Conservation (phyloP, 257 asterid species). For the Capsicum baccatum region DNA sequence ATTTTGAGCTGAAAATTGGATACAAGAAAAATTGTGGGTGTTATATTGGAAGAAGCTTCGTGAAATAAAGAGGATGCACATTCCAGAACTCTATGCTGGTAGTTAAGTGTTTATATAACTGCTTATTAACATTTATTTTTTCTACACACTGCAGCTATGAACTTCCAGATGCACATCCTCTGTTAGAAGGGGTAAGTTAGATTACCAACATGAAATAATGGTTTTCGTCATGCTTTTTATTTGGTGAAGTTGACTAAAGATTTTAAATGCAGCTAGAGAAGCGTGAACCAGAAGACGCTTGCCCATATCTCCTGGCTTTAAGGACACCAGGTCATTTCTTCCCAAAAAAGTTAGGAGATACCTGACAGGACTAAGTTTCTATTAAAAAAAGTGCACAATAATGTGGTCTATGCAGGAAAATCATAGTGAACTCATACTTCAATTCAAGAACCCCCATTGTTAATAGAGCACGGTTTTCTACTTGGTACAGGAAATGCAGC, state of each 20-base stretch:
- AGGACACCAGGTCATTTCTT: conserved; percentile 39
- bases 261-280: conserved; percentile 38
- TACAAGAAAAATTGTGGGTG: neutral
- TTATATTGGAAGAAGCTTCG: neutral
- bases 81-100: neutral
- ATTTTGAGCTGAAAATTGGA: conserved; percentile 2
- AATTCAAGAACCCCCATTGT: neutral
- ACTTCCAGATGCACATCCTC: conserved; percentile 39
- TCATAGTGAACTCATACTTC: neutral
- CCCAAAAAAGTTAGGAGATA: neutral
- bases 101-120: neutral
- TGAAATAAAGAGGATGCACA: neutral
- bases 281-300: conserved; percentile 33
- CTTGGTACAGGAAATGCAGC: conserved; percentile 21
- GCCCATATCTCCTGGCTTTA: conserved; percentile 42
- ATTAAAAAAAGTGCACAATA: neutral
- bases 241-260: neutral
- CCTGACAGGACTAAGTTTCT: neutral
- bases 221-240: neutral
- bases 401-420: neutral
- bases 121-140: neutral
- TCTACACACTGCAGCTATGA: conserved; percentile 34
- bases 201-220: neutral
- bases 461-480: neutral
- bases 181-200: conserved; percentile 39